A percentile compares a stretch with the other conserved stretches of the same genome.
These are phyloP conservation scores for Apiospora rasikravindrae DNA, from an alignment of 2,329 filamentous ascomycete genomes.

Conservation along the genomic window DNA sequence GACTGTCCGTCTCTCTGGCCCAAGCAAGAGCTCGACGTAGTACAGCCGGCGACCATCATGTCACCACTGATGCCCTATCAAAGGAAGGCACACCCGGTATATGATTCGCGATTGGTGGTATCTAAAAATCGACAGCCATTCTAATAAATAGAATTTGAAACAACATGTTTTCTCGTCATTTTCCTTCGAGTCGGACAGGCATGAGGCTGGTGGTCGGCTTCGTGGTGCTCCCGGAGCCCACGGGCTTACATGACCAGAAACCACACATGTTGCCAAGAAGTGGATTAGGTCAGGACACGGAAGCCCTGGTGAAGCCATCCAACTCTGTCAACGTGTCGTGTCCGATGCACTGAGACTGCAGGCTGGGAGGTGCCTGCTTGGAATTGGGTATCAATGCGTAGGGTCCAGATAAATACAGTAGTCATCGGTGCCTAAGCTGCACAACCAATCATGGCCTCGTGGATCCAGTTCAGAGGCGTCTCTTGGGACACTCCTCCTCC, in stretches of 20 bases:
- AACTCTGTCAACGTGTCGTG: slow-evolving; percentile 25
- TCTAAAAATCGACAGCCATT: background rate
- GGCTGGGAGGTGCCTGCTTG: slow-evolving; percentile 31
- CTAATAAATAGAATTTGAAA: background rate
- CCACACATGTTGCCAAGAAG: slow-evolving; percentile 5
- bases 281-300: slow-evolving; percentile 4
- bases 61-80: slow-evolving; percentile 6
- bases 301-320: slow-evolving; percentile 19
- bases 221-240: background rate
- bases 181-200: background rate
- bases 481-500: background rate
- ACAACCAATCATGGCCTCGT: slow-evolving; percentile 37
- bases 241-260: slow-evolving; percentile 7
- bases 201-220: background rate
- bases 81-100: background rate
- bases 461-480: slow-evolving; percentile 19
- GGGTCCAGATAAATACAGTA: slow-evolving; percentile 40
- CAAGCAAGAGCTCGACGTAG: background rate
- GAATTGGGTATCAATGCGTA: slow-evolving; percentile 53
- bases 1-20: background rate
- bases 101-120: background rate
- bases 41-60: background rate
- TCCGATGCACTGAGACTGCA: slow-evolving; percentile 30
- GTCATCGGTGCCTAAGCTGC: slow-evolving; percentile 36
- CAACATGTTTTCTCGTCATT: background rate